Evolutionary conservation across 1,139 yeast species (phyloP), one percentile per base, ranked within the genome.

Genomic region (Suhomyces bolitotheri): DNA sequence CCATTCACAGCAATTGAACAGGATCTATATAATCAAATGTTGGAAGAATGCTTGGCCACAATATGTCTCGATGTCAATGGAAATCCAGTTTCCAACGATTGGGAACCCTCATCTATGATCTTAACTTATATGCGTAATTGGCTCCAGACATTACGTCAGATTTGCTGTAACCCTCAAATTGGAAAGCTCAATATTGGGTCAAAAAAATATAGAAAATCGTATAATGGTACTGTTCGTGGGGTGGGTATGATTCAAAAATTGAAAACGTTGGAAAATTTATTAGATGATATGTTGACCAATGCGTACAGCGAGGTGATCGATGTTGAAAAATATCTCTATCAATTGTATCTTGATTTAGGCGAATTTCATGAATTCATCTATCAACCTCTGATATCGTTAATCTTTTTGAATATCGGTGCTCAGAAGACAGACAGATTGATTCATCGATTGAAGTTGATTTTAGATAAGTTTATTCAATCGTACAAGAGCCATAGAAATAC

Each of bases 1-100:
- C 88, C 89, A 4, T 85, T 92, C 54, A 79, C 86, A 5, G 78
- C 87, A 0, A 76, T 90, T 13, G 97, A 90, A 52, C 85, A 84
- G 53, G 89, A 86, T 51, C 81, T 86, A 50, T 92, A 90, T 53
- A 74, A 80, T 33, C 80, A 79, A 46, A 50, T 81, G 24, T 76
- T 80, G 50, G 71, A 74, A 15, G 72, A 75, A 14, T 85, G 89
- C 50, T 62, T 88, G 31, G 64, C 74, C 0, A 78, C 80, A 5
- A 82, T 82, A 27, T 78, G 82, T 3, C 59, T 85, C 3, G 76
- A 79, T 46, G 72, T 69, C 2, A 60, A 66, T 33, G 92, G 90
- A 1, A 66, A 68, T 21, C 82, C 88, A 0, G 53, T 62, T 0
- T 50, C 62, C 5, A 68, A 69, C 11, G 74, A 73, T 31, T 77